Evolutionary conservation across 202 grass and related monocot genomes (phyloP), one percentile per base, ranked within the genome.

Genomic region (Schoenoplectus triqueter): DNA sequence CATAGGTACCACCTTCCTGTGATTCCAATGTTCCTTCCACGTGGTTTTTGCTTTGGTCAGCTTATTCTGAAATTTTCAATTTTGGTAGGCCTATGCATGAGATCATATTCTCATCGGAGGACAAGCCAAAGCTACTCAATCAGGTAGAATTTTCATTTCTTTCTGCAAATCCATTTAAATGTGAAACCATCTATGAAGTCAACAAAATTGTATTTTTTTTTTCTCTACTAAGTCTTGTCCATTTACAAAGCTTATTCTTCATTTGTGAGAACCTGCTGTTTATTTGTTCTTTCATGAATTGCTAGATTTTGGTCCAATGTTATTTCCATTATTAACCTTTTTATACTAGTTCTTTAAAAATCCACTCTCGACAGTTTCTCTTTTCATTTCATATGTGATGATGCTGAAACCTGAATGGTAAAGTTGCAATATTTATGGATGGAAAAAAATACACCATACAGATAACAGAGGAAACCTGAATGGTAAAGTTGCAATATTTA

Each of bases 1-100:
- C 79, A 48, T 42, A 82, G 79, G 79, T 82, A 82, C 10, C 31
- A 31, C 31, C 31, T 63, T 62, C 18, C 9, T 20, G 61, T 82
- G 41, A 48, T 17, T 82, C 31, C 51, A 5, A 64, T 64, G n/a
- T 82, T 82, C 55, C 63, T 63, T 50, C 6, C 66, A 13, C 64
- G 18, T 66, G 17, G 62, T 72, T 82, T 64, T 82, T 15, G 13
- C 31, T 66, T 74, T 31, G 71, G 47, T 74, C 52, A 18, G 52
- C 19, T 52, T 82, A 11, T 47, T 82, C 42, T 66, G 61, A 82
- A 49, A 20, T 7, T 65, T 31, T 31, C 31, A 31, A 31, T 46
- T 82, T 50, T 90, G 88, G 59, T 89, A 97, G 94, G 85, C 91
- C 91, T 20, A 97, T 92, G 91, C 94, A 97, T 86, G 91, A 97